Base-by-base conservation (phyloP, 2,329 filamentous ascomycete genomes). In the Aspergillus quadrilineatus region DNA sequence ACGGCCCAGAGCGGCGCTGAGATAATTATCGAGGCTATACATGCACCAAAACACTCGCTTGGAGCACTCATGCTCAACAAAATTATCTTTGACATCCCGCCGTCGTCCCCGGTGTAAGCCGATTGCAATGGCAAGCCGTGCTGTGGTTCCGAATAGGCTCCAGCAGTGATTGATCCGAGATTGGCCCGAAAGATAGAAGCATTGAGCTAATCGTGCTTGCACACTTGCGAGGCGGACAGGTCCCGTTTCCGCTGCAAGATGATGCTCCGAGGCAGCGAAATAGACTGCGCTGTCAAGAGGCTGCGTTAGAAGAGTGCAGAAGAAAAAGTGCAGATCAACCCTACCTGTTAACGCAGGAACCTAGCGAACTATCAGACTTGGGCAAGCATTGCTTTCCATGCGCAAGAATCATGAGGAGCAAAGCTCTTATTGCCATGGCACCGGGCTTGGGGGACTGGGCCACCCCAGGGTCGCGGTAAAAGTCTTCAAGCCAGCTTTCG, bases 401-500 rank as follows among this genome's bases (percentile, higher is more conserved):
- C 0, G 82, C 82, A 60, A 85, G 79, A 1, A 82, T 76, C 65
- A 83, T 77, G 36, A 83, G 76, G 1, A 84, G 66, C 17, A 82
- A 62, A 0, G 80, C 80, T 1, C 76, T 71, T 77, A 51, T 55
- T 28, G 53, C 59, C 44, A 57, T 47, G 8, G 43, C 47, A 3
- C 59, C 59, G 8, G 57, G 53, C 6, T 36, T 53, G 2, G 42
- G 37, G 4, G 45, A 9, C 7, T 59, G 41, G 1, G 55, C 30
- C 4, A 42, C 45, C 14, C 50, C 41, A n/a, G 57, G 32, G 37
- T 45, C 30, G 2, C 41, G 6, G 34, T 65, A 65, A 28, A 65
- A 62, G 28, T 58, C 55, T 4, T 59, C 57, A n/a, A 63, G 44
- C 61, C 61, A 65, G 6, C 36, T 32, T 42, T 63, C 59, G 22